Percentiles rank a stretch among this genome's conserved stretches.
phyloP scores from a whole-genome alignment of 805 yeast genomes.

The Saturnispora gosingensis region DNA sequence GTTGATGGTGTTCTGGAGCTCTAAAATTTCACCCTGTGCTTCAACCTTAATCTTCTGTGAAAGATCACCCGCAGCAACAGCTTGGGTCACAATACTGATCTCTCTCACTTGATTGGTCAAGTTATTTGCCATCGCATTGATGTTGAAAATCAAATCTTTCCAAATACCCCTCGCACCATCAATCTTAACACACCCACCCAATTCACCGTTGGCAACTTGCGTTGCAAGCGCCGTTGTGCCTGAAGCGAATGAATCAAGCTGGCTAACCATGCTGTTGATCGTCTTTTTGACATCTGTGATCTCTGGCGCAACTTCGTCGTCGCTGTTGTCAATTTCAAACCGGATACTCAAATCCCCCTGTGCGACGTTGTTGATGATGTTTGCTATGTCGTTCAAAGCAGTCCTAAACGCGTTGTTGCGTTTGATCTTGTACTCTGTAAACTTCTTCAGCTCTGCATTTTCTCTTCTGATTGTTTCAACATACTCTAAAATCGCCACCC shows the following conservation, averaged over 20 bases:
- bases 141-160: constrained; percentile 76
- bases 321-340: constrained; percentile 46
- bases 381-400: constrained; percentile 72
- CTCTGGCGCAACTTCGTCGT: constrained; percentile 58
- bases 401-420: constrained; percentile 66
- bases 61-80: constrained; percentile 81
- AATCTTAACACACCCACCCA: constrained; percentile 82
- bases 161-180: constrained; percentile 84
- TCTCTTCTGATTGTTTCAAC: constrained; percentile 12
- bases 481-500: background rate
- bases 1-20: constrained; percentile 77
- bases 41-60: constrained; percentile 79
- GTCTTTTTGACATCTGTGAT: constrained; percentile 71
- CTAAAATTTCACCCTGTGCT: constrained; percentile 85
- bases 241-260: constrained; percentile 67
- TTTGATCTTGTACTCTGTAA: constrained; percentile 13
- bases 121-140: constrained; percentile 81
- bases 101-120: constrained; percentile 82
- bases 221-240: constrained; percentile 83
- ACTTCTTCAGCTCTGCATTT: constrained; percentile 13
- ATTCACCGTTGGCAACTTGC: constrained; percentile 82
- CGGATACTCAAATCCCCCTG: constrained; percentile 81
- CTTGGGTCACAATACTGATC: constrained; percentile 82
- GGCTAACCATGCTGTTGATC: constrained; percentile 84
- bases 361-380: constrained; percentile 81